phyloP scores from a whole-genome alignment of 805 yeast genomes.

The Clavispora vitiphila region DNA sequence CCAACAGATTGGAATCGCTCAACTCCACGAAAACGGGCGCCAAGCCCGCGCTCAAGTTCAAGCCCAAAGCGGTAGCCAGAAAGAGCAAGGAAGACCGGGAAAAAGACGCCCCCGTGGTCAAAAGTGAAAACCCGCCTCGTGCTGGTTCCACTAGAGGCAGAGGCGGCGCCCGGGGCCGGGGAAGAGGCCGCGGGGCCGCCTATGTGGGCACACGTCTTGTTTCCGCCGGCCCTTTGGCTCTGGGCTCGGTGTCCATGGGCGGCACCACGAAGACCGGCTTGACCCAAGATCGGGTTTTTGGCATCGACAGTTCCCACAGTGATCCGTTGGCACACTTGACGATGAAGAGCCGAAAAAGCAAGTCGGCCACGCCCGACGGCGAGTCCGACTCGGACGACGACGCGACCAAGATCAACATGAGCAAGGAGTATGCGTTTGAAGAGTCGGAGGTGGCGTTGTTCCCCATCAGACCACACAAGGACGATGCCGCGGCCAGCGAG shows the following conservation, averaged over 20 bases:
- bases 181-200: conserved; percentile 33
- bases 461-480: conserved; percentile 67
- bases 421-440: conserved; percentile 49
- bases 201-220: conserved; percentile 58
- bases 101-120: conserved; percentile 58
- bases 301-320: conserved; percentile 37
- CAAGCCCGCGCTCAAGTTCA: conserved; percentile 64
- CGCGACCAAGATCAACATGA: conserved; percentile 55
- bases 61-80: conserved; percentile 84
- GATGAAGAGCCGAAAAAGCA: conserved; percentile 22
- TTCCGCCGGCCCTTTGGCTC: conserved; percentile 68
- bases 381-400: conserved; percentile 42
- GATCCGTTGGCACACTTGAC: conserved; percentile 36
- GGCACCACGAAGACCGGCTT: conserved; percentile 23
- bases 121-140: conserved; percentile 25
- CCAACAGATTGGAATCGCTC: conserved; percentile 39
- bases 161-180: conserved; percentile 28
- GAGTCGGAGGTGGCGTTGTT: conserved; percentile 53
- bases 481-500: conserved; percentile 18
- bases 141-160: conserved; percentile 17
- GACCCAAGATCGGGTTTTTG: conserved; percentile 35
- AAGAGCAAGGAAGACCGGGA: conserved; percentile 81
- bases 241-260: conserved; percentile 52
- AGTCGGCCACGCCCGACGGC: conserved; percentile 16
- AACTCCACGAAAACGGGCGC: conserved; percentile 28